phyloP scores from a whole-genome alignment of 768 basidiomycete genomes.

The Strobilomyces confusus region DNA sequence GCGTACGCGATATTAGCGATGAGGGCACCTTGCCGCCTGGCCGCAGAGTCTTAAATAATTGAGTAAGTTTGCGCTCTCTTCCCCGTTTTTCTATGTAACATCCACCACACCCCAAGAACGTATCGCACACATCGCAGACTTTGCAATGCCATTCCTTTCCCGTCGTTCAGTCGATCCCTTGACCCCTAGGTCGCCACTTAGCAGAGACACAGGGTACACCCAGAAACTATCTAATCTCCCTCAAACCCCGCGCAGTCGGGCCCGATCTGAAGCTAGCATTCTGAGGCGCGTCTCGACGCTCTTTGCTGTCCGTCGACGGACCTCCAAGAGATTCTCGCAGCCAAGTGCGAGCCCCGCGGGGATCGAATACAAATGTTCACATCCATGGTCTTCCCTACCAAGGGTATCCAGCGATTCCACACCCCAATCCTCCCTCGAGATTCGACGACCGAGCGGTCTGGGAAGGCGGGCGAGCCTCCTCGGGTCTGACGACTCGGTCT shows the following conservation, averaged over 20 bases:
- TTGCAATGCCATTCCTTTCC: constrained; percentile 27
- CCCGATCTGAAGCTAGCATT: constrained; percentile 25
- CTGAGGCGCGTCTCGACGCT: constrained; percentile 28
- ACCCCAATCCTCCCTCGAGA: constrained; percentile 27
- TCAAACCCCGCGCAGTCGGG: constrained; percentile 16
- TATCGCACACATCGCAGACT: background rate
- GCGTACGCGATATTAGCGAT: constrained; percentile 22
- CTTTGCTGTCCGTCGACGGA: constrained; percentile 24
- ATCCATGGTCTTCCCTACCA: constrained; percentile 12
- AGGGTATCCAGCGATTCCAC: constrained; percentile 23
- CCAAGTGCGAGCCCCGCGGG: constrained; percentile 1
- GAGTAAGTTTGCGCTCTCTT: constrained; percentile 1
- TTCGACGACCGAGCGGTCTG: constrained; percentile 30
- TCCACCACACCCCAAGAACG: background rate
- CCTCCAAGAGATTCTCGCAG: constrained; percentile 13
- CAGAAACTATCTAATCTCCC: constrained; percentile 1
- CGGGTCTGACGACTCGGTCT: constrained; percentile 13
- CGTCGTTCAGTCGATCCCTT: constrained; percentile 28
- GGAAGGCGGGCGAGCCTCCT: constrained; percentile 29
- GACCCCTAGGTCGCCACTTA: background rate
- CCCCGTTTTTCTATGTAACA: constrained; percentile 16
- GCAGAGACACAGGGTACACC: constrained; percentile 2
- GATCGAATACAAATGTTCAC: constrained; percentile 18
- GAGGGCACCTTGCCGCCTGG: constrained; percentile 2
- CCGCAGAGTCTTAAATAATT: constrained; percentile 24